These are phyloP conservation scores for Zea luxurians DNA, from an alignment of 176 grass and related monocot species.

Conservation along the genomic window DNA sequence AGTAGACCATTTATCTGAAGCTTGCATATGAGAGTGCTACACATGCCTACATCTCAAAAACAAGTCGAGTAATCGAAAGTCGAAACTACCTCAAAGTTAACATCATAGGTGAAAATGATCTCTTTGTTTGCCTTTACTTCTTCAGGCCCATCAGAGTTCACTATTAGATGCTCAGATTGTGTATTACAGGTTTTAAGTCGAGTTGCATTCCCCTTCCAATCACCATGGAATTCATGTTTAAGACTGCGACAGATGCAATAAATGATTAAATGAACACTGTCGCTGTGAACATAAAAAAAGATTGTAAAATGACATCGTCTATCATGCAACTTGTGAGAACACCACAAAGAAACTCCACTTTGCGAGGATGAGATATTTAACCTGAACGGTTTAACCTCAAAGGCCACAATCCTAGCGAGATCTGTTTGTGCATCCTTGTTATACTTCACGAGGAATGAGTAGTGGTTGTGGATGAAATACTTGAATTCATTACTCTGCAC, in stretches of 20 bases:
- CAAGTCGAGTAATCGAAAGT: not conserved
- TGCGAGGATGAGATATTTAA: constrained; percentile 11
- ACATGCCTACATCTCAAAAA: not conserved
- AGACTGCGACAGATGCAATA: constrained; percentile 41
- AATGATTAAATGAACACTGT: not conserved
- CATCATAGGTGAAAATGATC: constrained; percentile 77
- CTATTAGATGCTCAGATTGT: constrained; percentile 41
- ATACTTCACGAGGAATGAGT: constrained; percentile 74
- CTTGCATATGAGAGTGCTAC: not conserved
- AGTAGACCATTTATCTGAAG: constrained; percentile 20
- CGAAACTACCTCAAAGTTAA: constrained; percentile 60
- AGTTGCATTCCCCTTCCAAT: constrained; percentile 52
- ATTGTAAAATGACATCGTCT: too few species aligned
- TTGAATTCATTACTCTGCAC: constrained; percentile 73
- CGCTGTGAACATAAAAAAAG: too few species aligned
- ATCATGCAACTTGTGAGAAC: not conserved
- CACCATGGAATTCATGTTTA: constrained; percentile 58
- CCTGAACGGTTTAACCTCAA: constrained; percentile 86
- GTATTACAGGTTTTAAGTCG: constrained; percentile 63
- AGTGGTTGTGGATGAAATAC: constrained; percentile 80
- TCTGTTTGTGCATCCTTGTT: constrained; percentile 56
- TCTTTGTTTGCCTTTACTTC: constrained; percentile 60
- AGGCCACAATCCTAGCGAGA: constrained; percentile 81
- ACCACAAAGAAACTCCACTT: not conserved
- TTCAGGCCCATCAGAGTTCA: constrained; percentile 50